These are phyloP conservation scores for Echinochloa phyllopogon DNA, from an alignment of 176 grass and related monocot species.

Conservation along the genomic window DNA sequence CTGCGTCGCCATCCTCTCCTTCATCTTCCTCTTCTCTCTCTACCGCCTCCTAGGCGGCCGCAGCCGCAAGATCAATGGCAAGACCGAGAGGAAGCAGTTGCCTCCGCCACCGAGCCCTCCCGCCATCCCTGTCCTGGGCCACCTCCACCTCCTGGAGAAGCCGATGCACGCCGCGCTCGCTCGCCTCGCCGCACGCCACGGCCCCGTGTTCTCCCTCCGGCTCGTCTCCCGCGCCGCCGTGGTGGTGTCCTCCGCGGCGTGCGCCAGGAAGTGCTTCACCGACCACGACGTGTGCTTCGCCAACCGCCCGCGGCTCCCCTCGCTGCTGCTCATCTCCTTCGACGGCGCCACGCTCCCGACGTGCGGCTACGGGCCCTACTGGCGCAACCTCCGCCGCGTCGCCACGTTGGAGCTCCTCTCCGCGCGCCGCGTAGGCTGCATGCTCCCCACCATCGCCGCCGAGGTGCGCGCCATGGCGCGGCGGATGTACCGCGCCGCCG, in stretches of 20 bases:
- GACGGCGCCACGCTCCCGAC: slow-evolving; percentile 38
- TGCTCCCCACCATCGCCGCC: slow-evolving; percentile 7
- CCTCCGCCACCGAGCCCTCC: slow-evolving; percentile 53
- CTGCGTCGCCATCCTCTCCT: not conserved
- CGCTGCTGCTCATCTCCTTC: slow-evolving; percentile 27
- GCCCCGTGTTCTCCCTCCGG: slow-evolving; percentile 59
- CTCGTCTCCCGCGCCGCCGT: slow-evolving; percentile 58
- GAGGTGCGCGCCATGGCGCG: slow-evolving; percentile 46
- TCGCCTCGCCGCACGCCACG: slow-evolving; percentile 44
- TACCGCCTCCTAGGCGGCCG: slow-evolving; percentile 3
- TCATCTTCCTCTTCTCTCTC: not conserved
- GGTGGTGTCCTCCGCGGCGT: slow-evolving; percentile 44
- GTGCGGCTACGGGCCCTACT: slow-evolving; percentile 50
- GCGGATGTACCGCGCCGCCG: slow-evolving; percentile 34
- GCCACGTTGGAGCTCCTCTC: slow-evolving; percentile 65
- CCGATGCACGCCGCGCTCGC: slow-evolving; percentile 57
- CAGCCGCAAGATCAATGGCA: not conserved
- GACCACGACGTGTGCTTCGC: slow-evolving; percentile 61
- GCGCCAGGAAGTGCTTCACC: slow-evolving; percentile 66
- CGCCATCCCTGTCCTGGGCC: slow-evolving; percentile 53
- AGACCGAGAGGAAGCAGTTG: not conserved
- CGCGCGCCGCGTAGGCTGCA: slow-evolving; percentile 38
- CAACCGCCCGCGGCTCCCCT: slow-evolving; percentile 57
- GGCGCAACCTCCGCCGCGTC: slow-evolving; percentile 65
- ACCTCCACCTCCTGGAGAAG: slow-evolving; percentile 61